Evolutionary conservation across 2,329 filamentous ascomycete genomes (phyloP), one percentile per base, ranked within the genome.

Genomic region (Colletotrichum trifolii): DNA sequence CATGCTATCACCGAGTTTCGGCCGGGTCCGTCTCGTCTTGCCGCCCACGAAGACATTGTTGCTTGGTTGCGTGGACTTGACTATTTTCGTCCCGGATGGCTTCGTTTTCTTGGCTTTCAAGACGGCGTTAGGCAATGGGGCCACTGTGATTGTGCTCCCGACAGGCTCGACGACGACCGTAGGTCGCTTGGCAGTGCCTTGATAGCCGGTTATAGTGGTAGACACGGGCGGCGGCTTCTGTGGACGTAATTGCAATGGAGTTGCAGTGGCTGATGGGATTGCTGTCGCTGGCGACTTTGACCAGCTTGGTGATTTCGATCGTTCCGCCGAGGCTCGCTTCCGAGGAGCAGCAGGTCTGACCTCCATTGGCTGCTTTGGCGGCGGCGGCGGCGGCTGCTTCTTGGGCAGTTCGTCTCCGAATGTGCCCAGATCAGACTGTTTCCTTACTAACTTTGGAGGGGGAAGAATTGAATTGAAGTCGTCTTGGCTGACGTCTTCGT

Each of bases 31-130:
- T 36, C 70, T 73, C 34, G 69, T 72, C 61, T 75, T 82, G 2
- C 84, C 83, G 9, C 76, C 76, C 7, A 72, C 67, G 52, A 86
- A 86, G 1, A 86, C 78, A 62, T 86, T 87, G 12, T 60, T 67
- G 9, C 49, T 54, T 8, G 50, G 42, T 11, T 38, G 43, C 6
- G 10, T 34, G 12, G 54, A 48, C 9, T 42, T 56, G 4, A 63
- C 33, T 53, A 66, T 66, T 17, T 36, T 66, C 13, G 58, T 66
- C 13, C 54, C 35, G 56, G 38, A 17, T 10, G 42, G 49, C 36
- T 68, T 45, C 33, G 54, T 34, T 52, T 60, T 33, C 58, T 39
- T 45, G 59, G 70, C 36, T 61, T 66, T 60, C 61, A 73, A 60
- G 67, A 70, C 59, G 46, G 70, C 71, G 54, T 70, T 71, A 46